A percentile compares a stretch with the other conserved stretches of the same genome.
Evolutionary conservation across 2,329 filamentous ascomycete species (phyloP).

Genomic region (Cercospora sojina): DNA sequence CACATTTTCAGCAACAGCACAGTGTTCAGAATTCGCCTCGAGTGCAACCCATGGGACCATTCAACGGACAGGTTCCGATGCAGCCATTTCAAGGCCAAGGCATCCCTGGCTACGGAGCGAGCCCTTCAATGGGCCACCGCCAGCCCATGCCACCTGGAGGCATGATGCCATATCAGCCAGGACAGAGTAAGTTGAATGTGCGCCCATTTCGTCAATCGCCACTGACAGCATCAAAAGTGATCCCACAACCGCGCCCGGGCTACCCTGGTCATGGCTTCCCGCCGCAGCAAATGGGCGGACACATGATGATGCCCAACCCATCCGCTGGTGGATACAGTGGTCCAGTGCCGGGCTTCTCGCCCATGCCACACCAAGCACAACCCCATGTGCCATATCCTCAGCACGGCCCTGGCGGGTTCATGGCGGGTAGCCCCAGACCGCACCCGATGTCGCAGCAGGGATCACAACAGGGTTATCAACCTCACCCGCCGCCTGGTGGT

Average conservation of each 20-base stretch:
- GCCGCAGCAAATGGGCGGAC: slow-evolving; percentile 56
- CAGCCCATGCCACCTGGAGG: slow-evolving; percentile 28
- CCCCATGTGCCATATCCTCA: slow-evolving; percentile 52
- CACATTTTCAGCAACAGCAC: slow-evolving; percentile 49
- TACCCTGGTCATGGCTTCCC: slow-evolving; percentile 23
- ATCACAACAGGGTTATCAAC: slow-evolving; percentile 76
- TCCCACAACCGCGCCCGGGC: slow-evolving; percentile 38
- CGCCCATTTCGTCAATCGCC: slow-evolving; percentile 49
- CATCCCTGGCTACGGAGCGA: slow-evolving; percentile 68
- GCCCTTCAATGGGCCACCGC: slow-evolving; percentile 59
- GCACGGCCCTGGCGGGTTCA: slow-evolving; percentile 53
- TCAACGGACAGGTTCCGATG: slow-evolving; percentile 53
- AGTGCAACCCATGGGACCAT: slow-evolving; percentile 57
- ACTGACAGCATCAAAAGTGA: slow-evolving; percentile 61
- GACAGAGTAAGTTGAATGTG: slow-evolving; percentile 28
- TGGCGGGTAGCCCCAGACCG: slow-evolving; percentile 78
- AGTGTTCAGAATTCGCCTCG: slow-evolving; percentile 80
- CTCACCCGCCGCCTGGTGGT: slow-evolving; percentile 28
- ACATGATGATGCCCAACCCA: slow-evolving; percentile 79
- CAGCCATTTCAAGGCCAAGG: slow-evolving; percentile 67
- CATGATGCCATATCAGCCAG: slow-evolving; percentile 29
- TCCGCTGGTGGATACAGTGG: slow-evolving; percentile 70
- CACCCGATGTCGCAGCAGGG: slow-evolving; percentile 93
- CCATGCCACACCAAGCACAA: slow-evolving; percentile 64
- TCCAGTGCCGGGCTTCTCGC: slow-evolving; percentile 66